Evolutionary conservation across 140 eudicot species (phyloP), one percentile per base, ranked within the genome.

Genomic region (Anethum foeniculum): DNA sequence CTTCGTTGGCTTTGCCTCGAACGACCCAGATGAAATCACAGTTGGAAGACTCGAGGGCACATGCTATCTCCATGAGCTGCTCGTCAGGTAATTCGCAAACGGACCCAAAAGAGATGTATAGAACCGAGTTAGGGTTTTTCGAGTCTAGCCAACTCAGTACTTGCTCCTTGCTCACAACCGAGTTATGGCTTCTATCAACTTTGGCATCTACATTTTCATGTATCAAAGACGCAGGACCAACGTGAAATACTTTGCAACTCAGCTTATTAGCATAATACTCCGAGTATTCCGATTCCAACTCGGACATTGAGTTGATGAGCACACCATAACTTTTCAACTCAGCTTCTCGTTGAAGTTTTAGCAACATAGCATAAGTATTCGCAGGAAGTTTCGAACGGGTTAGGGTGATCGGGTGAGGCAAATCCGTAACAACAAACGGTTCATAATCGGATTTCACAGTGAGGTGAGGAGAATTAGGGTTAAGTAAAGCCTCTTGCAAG

Each of bases 71-170:
- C 12, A 49, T 80, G n/a, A 89, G 30, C 51, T 89, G 93, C 9
- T 79, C 36, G 4, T 82, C 28, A 11, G 80, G n/a, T 1, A 87
- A 68, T 8, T 76, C 71, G 21, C 80, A 46, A 1, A 82, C 39
- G 83, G 89, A 85, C 8, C 93, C 93, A 7, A 85, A 80, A 30
- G 86, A 87, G 0, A 80, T 89, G 44, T 89, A 89, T 3, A 89
- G 18, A 0, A 87, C 88, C 0, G 93, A 85, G 21, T 30, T 71
- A 3, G 85, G 84, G 14, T 83, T 47, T 30, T 6, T 67, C 6
- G 82, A 71, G 48, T 89, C 88, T 0, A 89, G 82, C 91, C 91
- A 89, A 39, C 75, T 80, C 30, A 85, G n/a, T 12, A 82, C 82
- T 25, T 58, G 62, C 11, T 71, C 47, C 62, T 32, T 67, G 36